These are phyloP conservation scores for Metschnikowia kunwiensis DNA, from an alignment of 805 yeast species.

Conservation along the genomic window DNA sequence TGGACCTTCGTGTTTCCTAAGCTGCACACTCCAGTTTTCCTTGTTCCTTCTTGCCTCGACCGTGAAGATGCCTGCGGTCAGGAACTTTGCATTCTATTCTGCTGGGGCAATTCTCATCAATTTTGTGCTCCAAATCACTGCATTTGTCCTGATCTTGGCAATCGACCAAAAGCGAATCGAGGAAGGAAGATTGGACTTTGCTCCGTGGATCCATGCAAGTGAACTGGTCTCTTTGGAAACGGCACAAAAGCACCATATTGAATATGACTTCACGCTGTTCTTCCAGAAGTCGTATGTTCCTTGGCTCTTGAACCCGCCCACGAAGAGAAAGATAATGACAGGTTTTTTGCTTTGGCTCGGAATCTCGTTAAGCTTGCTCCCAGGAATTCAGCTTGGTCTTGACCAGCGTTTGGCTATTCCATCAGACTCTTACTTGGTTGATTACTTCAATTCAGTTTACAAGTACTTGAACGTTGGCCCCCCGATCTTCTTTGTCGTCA, in stretches of 20 bases:
- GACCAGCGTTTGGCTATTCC: constrained; percentile 92
- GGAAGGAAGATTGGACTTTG: constrained; percentile 54
- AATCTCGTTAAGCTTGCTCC: constrained; percentile 64
- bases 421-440: constrained; percentile 71
- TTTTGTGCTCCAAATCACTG: constrained; percentile 74
- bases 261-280: constrained; percentile 28
- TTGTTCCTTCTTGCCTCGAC: constrained; percentile 76
- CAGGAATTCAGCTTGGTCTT: constrained; percentile 70
- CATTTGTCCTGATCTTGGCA: constrained; percentile 69
- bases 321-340: constrained; percentile 47
- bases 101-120: constrained; percentile 82
- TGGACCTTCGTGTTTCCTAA: constrained; percentile 83
- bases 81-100: constrained; percentile 87
- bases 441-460: constrained; percentile 76
- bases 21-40: constrained; percentile 72
- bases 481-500: constrained; percentile 84
- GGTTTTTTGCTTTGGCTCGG: constrained; percentile 64
- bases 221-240: constrained; percentile 5
- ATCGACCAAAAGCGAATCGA: constrained; percentile 64
- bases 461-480: constrained; percentile 82
- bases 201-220: constrained; percentile 50
- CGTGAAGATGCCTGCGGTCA: constrained; percentile 94
- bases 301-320: constrained; percentile 46
- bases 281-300: constrained; percentile 58
- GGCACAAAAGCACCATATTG: background rate